Percentiles rank a stretch among this genome's conserved stretches.
phyloP scores from a whole-genome alignment of 352 stramenopile species.

The Phytophthora nicotianae region DNA sequence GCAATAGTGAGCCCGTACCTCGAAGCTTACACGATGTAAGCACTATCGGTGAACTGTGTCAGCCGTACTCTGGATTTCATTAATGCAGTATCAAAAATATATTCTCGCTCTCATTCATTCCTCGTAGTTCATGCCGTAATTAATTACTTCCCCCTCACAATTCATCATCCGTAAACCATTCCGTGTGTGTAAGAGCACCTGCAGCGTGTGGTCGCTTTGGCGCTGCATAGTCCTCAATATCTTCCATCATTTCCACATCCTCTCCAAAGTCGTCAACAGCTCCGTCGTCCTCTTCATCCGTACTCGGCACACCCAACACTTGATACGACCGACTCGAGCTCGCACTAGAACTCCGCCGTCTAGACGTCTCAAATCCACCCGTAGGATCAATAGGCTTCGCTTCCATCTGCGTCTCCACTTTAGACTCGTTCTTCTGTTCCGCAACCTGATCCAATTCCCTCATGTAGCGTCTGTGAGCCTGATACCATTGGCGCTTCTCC shows the following conservation, averaged over 20 bases:
- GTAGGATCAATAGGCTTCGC: slow-evolving; percentile 22
- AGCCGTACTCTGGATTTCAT: neutral
- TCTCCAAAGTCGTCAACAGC: slow-evolving; percentile 31
- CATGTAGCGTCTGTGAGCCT: slow-evolving; percentile 38
- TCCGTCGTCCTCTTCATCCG: slow-evolving; percentile 33
- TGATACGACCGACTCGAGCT: slow-evolving; percentile 46
- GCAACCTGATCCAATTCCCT: slow-evolving; percentile 28
- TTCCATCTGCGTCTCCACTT: slow-evolving; percentile 17
- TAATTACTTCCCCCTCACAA: slow-evolving; percentile 21
- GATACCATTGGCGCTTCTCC: slow-evolving; percentile 49
- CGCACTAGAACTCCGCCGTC: slow-evolving; percentile 31
- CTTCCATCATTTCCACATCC: slow-evolving; percentile 61
- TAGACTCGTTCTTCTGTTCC: slow-evolving; percentile 14
- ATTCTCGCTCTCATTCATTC: slow-evolving; percentile 22
- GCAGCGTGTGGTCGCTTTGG: slow-evolving; percentile 41
- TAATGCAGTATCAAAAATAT: slow-evolving; percentile 9
- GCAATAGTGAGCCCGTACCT: slow-evolving; percentile 35
- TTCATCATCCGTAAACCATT: slow-evolving; percentile 55
- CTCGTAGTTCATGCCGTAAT: neutral
- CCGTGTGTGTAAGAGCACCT: slow-evolving; percentile 46
- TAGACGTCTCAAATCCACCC: neutral
- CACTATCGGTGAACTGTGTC: neutral
- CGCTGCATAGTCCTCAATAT: slow-evolving; percentile 26
- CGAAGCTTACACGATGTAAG: slow-evolving; percentile 25
- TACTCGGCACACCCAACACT: slow-evolving; percentile 41